Base-by-base conservation (phyloP, 73 alveolate genomes). In the Diophrys sp. region DNA sequence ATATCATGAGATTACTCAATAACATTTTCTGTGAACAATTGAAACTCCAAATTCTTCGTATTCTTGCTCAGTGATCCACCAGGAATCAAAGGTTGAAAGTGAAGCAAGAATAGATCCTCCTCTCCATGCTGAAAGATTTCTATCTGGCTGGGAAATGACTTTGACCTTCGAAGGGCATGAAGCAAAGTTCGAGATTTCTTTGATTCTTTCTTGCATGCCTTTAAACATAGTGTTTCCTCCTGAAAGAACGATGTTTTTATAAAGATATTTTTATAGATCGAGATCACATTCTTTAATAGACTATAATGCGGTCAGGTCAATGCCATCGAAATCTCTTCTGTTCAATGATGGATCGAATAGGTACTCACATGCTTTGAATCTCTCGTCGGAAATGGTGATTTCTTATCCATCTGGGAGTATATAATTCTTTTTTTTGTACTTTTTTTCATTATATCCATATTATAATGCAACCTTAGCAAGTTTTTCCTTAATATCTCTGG, bases 11-110 rank as follows among this genome's bases (percentile, higher is more conserved):
- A n/a, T n/a, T n/a, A n/a, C n/a, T n/a, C n/a, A n/a, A n/a, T n/a
- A 71, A 1, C 79, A 71, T 32, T 96, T 97, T 73, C 96, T 93
- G 87, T 96, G 99, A 62, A 97, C 98, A 56, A 97, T 96, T 54
- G 95, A 34, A 83, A 67, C 87, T 70, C 96, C 97, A 57, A 83
- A 82, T 74, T 91, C 95, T 57, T 75, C 79, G 74, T 85, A 93
- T 29, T 91, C 95, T 34, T 77, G 88, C 79, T 78, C 83, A 18
- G 93, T 77, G 68, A 93, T 84, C 94, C 96, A 93, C 98, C 91
- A 88, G 66, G 81, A 90, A 70, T 87, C 85, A 76, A 90, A 88
- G 30, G 80, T 78, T 71, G 83, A 90, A 54, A 93, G 55, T 31
- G 89, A 68, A 33, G 98, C 74, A 14, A 93, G 86, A 75, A 91